Evolutionary conservation across 2,329 filamentous ascomycete species (phyloP).

Genomic region (Colletotrichum kahawae): DNA sequence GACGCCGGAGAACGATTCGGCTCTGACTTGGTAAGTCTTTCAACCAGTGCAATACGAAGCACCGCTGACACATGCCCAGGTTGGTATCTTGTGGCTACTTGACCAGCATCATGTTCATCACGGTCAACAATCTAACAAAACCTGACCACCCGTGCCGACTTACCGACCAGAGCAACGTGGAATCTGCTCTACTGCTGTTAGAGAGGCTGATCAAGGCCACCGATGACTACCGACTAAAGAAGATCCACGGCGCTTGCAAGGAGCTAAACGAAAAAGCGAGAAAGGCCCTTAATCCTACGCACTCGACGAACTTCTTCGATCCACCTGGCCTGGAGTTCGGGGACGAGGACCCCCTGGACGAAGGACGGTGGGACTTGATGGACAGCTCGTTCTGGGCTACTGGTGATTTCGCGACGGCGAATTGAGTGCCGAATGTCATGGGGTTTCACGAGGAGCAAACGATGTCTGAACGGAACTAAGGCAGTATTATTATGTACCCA

Average conservation of each 20-base stretch:
- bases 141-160: not conserved
- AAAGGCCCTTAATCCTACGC: not conserved
- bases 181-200: not conserved
- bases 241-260: not conserved
- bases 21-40: conserved; percentile 9
- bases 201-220: not conserved
- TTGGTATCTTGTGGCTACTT: conserved; percentile 11
- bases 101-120: conserved; percentile 17
- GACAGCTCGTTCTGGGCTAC: not conserved
- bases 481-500: not conserved
- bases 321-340: conserved; percentile 1
- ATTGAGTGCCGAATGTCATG: not conserved
- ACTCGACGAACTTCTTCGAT: not conserved
- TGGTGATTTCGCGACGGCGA: not conserved
- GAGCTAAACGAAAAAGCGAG: conserved; percentile 10
- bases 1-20: not conserved
- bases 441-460: not conserved
- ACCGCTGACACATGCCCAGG: not conserved
- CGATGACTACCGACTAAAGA: not conserved
- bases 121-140: conserved; percentile 6
- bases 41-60: too few species aligned
- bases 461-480: not conserved
- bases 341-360: not conserved
- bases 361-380: not conserved
- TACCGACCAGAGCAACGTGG: conserved; percentile 14